Percentiles rank a stretch among this genome's conserved stretches.
Conservation (phyloP, 2,329 filamentous ascomycete genomes). For the Ophiocordyceps australis region DNA sequence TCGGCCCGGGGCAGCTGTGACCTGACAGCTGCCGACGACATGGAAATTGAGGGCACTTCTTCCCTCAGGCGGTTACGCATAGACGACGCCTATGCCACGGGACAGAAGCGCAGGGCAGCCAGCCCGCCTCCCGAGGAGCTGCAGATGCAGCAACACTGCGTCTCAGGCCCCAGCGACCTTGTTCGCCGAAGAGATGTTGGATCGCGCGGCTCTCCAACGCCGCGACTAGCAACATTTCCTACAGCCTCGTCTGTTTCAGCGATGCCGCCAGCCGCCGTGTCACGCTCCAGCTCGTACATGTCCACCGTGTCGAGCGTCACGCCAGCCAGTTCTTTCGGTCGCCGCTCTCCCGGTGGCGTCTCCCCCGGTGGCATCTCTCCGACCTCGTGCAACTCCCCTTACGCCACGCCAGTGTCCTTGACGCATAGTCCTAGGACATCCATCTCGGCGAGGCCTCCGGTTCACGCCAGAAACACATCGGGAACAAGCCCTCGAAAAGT, state of each 20-base stretch:
- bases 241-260: slow-evolving; percentile 24
- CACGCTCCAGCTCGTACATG: slow-evolving; percentile 28
- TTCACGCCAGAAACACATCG: slow-evolving; percentile 27
- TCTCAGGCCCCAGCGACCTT: slow-evolving; percentile 21
- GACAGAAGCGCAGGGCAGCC: slow-evolving; percentile 36
- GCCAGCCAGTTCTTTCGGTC: slow-evolving; percentile 24
- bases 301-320: slow-evolving; percentile 25
- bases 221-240: slow-evolving; percentile 26
- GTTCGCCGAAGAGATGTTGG: slow-evolving; percentile 27
- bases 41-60: slow-evolving; percentile 31
- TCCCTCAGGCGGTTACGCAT: slow-evolving; percentile 31
- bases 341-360: slow-evolving; percentile 24
- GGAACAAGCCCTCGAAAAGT: slow-evolving; percentile 32
- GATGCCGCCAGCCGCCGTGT: slow-evolving; percentile 17
- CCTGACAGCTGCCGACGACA: slow-evolving; percentile 18
- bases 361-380: slow-evolving; percentile 33
- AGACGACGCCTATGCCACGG: slow-evolving; percentile 24
- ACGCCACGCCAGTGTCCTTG: slow-evolving; percentile 26
- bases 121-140: slow-evolving; percentile 32
- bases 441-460: slow-evolving; percentile 17
- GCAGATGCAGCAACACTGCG: slow-evolving; percentile 16
- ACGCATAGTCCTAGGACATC: slow-evolving; percentile 30
- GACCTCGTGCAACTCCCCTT: slow-evolving; percentile 28
- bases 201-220: slow-evolving; percentile 32
- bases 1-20: slow-evolving; percentile 26